Evolutionary conservation across 2,329 filamentous ascomycete species (phyloP).

Genomic region (Pseudocercospora musae): DNA sequence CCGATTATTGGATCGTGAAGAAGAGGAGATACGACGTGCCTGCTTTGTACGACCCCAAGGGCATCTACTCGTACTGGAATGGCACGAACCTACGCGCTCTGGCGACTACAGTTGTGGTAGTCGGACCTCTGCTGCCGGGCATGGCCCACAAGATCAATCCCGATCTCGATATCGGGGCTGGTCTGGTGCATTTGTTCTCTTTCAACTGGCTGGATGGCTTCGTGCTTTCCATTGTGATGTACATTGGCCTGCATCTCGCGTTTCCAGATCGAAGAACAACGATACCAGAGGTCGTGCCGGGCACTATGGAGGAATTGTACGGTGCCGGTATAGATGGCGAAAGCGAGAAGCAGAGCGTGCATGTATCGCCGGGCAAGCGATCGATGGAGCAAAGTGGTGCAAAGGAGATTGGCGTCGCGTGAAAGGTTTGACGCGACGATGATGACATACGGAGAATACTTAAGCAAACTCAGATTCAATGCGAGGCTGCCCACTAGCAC

Average conservation of each 20-base stretch:
- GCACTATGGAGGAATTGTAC: constrained; percentile 3
- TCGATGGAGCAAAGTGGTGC: constrained; percentile 4
- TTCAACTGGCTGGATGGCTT: constrained; percentile 66
- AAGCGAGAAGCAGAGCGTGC: constrained; percentile 9
- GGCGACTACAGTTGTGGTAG: constrained; percentile 53
- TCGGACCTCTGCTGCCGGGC: constrained; percentile 56
- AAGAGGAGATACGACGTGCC: constrained; percentile 46
- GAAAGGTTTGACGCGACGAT: background rate
- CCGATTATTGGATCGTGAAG: constrained; percentile 59
- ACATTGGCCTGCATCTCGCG: constrained; percentile 45
- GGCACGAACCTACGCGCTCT: constrained; percentile 60
- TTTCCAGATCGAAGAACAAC: constrained; percentile 6
- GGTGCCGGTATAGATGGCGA: constrained; percentile 3
- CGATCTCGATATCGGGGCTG: constrained; percentile 8
- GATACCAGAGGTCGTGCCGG: constrained; percentile 6
- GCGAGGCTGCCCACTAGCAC: background rate
- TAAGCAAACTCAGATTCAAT: background rate
- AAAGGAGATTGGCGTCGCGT: background rate
- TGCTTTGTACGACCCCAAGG: constrained; percentile 48
- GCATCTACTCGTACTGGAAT: constrained; percentile 49
- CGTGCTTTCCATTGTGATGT: constrained; percentile 53
- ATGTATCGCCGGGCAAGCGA: constrained; percentile 2
- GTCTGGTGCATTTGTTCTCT: constrained; percentile 32
- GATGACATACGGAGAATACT: too few species aligned
- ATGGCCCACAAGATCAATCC: constrained; percentile 22